Percentiles rank a stretch among this genome's conserved stretches.
Evolutionary conservation across 164 flowering plant species (phyloP).

Genomic region (Sextonia rubra): DNA sequence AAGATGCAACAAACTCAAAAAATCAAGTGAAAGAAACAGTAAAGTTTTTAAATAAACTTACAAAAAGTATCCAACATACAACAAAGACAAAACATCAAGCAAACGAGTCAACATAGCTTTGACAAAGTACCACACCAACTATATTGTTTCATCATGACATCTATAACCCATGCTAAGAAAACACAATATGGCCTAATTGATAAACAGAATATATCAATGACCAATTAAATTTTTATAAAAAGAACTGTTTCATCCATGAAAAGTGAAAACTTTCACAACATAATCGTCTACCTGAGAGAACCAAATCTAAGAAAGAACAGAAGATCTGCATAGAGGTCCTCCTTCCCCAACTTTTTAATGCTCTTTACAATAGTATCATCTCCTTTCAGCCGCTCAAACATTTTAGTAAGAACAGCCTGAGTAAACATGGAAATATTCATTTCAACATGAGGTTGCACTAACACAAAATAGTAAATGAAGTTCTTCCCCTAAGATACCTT

Average conservation of each 20-base stretch:
- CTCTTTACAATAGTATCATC: conserved; percentile 43
- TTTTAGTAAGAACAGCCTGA: conserved; percentile 48
- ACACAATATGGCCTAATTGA: background rate
- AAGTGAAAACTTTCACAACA: background rate
- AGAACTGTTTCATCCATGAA: background rate
- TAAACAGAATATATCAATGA: background rate
- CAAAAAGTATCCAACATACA: no score
- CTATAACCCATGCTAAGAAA: background rate
- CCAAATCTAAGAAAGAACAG: conserved; percentile 65
- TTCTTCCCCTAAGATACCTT: conserved; percentile 32
- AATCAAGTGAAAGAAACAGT: no score
- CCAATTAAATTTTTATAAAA: no score
- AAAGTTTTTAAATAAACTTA: no score
- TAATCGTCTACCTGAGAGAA: conserved; percentile 47
- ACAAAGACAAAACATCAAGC: no score
- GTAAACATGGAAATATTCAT: conserved; percentile 3
- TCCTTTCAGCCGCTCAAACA: conserved; percentile 47
- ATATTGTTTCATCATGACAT: no score
- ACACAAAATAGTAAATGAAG: background rate
- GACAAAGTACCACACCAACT: no score
- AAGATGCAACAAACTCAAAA: background rate
- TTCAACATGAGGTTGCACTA: conserved; percentile 10
- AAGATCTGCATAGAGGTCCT: conserved; percentile 75
- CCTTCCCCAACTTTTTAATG: conserved; percentile 76
- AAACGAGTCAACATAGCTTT: no score